Evolutionary conservation across 2,329 filamentous ascomycete species (phyloP), one percentile per base, ranked within the genome.

Genomic region (Trichoderma gracile): DNA sequence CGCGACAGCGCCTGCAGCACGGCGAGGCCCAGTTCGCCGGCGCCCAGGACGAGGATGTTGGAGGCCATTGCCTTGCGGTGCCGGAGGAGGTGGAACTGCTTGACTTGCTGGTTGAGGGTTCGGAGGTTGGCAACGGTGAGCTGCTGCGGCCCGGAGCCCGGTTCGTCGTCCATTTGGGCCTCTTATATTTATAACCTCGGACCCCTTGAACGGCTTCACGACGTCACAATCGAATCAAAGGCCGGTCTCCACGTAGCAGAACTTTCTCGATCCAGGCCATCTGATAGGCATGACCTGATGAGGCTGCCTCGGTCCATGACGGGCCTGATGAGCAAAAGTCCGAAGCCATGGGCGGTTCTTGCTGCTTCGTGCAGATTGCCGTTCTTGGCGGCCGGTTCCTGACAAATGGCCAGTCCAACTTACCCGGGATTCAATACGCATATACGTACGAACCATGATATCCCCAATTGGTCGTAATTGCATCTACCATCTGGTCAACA

Each of bases 11-110:
- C 77, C 38, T 79, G 72, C 17, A 89, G 76, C 64, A 90, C 78
- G 17, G 83, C 79, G 5, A 78, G 75, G 55, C 87, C 88, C 15
- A 90, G 82, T 76, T 90, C 87, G 65, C 87, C 88, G n/a, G 85
- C 84, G 59, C 88, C 87, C 65, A 91, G 76, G 57, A 90, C 78
- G 56, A 90, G 84, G 64, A 89, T 65, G 59, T 65, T 74, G 14
- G 71, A 65, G 19, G 68, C 61, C 73, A 74, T 75, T 42, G 45
- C n/a, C 49, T 62, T 57, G 47, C 40, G 33, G 12, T 49, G 33
- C 33, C 33, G 10, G 33, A 14, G 10, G 33, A 38, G 33, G 33
- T 38, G 9, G 33, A 38, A 8, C 12, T 38, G 67, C 23, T 68
- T 68, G 23, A 66, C 30, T 52, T 65, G 49, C n/a, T 53, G 64